Base-by-base conservation (phyloP, 768 basidiomycete species). In the Calocybe indica region DNA sequence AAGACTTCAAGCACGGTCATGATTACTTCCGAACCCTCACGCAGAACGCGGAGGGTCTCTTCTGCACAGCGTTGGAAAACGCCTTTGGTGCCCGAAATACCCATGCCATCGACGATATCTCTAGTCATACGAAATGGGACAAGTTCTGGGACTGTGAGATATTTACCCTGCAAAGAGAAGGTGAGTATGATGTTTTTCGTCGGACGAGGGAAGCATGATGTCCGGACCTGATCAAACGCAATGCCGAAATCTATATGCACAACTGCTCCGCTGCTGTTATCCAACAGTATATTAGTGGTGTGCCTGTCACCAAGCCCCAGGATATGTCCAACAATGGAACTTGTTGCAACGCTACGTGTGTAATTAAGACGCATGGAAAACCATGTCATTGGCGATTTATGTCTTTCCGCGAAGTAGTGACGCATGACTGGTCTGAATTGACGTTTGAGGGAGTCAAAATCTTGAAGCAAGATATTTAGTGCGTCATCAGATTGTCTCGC, bases 191-290 rank as follows among this genome's bases (percentile, higher is more conserved):
- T 15, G 45, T 42, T 32, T 32, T 22, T 22, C 22, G 4, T 22
- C 22, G 22, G 22, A 22, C 4, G 22, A 22, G 22, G 37, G 7
- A 37, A 1, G 33, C 30, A 32, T 36, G 36, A 32, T 7, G 33
- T 3, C 43, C 74, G 55, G 51, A 90, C 92, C 70, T 92, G 91
- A 51, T 96, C 96, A 64, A 99, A 98, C 0, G 93, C 92, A 50
- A 98, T 92, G 1, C 95, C 95, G 1, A 98, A 73, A 64, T 99
- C 95, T 45, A 99, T 99, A 62, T 96, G 93, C 6, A 98, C 83
- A 39, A 94, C 74, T 59, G 98, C 92, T 11, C 95, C 95, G 7
- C 79, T 83, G 28, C 63, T 63, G 41, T 80, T 79, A 62, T 98
- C 93, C 39, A 98, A 70, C 39, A 99, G 72, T 56, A 99, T 95